Conservation (phyloP, 2,329 filamentous ascomycete species). For the Cordyceps pruinosa region DNA sequence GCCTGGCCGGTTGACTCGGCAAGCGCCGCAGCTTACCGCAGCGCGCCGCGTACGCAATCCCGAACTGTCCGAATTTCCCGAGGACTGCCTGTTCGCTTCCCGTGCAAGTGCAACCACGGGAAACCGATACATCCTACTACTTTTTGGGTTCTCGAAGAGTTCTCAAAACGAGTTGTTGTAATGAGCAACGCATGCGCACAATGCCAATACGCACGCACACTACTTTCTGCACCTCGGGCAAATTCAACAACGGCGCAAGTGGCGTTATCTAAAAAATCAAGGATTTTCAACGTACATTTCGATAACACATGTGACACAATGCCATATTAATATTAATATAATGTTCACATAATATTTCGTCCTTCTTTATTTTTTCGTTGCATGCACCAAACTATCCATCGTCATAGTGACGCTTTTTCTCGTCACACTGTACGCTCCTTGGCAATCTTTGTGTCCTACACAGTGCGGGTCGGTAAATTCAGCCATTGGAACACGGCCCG, state of each 20-base stretch:
- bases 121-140: neutral
- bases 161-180: neutral
- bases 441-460: neutral
- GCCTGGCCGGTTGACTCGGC: neutral
- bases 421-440: conserved; percentile 6
- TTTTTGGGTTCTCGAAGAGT: neutral
- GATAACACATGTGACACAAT: neutral
- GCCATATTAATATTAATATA: neutral
- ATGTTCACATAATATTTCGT: no score
- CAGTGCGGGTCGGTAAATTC: conserved; percentile 10
- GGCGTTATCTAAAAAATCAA: no score
- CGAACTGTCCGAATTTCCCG: conserved; percentile 5
- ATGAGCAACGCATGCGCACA: no score
- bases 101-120: neutral
- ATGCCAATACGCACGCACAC: no score
- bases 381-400: neutral
- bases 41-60: neutral
- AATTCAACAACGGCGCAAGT: no score
- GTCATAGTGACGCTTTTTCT: neutral
- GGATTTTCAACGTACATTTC: neutral
- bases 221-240: neutral
- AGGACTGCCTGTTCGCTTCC: neutral
- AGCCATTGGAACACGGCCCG: conserved; percentile 5
- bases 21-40: neutral
- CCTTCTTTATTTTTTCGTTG: no score